Conservation (phyloP, 2,329 filamentous ascomycete genomes). For the Pseudocercospora musae region DNA sequence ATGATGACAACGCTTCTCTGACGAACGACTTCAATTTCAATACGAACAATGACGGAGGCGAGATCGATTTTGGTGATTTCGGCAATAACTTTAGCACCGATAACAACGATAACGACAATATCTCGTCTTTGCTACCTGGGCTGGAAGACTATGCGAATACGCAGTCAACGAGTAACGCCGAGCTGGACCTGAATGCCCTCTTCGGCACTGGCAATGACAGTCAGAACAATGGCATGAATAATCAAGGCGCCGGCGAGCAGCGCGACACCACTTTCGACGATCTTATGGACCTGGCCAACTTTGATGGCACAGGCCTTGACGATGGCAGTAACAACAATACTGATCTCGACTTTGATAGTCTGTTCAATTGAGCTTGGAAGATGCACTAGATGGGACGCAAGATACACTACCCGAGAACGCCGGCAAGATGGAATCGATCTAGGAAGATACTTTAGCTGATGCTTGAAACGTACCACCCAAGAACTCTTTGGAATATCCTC, state of each 20-base stretch:
- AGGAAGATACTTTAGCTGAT: not conserved
- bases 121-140: slow-evolving; percentile 40
- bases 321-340: slow-evolving; percentile 11
- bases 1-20: slow-evolving; percentile 14
- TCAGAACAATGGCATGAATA: slow-evolving; percentile 14
- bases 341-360: slow-evolving; percentile 22
- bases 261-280: slow-evolving; percentile 35
- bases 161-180: slow-evolving; percentile 18
- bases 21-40: slow-evolving; percentile 23
- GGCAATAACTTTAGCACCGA: slow-evolving; percentile 20
- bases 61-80: slow-evolving; percentile 38
- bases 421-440: not conserved
- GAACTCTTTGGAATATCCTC: not conserved
- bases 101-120: slow-evolving; percentile 31
- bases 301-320: slow-evolving; percentile 27
- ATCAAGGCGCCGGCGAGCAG: slow-evolving; percentile 19
- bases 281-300: slow-evolving; percentile 36
- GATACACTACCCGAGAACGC: too few relatives aligned
- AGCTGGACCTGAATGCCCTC: slow-evolving; percentile 30
- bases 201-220: slow-evolving; percentile 22
- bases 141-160: slow-evolving; percentile 42
- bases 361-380: slow-evolving; percentile 12
- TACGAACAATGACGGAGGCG: slow-evolving; percentile 12
- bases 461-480: not conserved
- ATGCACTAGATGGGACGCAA: not conserved